A percentile compares a stretch with the other conserved stretches of the same genome.
These are phyloP conservation scores for Nakazawaea laoshanensis DNA, from an alignment of 805 yeast genomes.

Conservation along the genomic window DNA sequence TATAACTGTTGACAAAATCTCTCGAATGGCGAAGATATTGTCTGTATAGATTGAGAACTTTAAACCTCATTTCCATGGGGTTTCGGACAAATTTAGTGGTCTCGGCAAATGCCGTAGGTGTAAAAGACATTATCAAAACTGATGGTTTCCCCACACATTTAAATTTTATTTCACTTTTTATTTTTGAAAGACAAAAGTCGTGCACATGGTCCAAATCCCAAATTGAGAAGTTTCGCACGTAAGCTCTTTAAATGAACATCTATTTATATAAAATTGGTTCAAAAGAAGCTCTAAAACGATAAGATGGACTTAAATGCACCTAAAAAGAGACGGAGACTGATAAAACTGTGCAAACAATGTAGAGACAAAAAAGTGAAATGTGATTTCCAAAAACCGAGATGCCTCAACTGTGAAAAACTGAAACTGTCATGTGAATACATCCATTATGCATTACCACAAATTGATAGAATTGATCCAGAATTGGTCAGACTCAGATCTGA, in stretches of 20 bases:
- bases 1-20: slow-evolving; percentile 49
- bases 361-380: slow-evolving; percentile 9
- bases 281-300: slow-evolving; percentile 1
- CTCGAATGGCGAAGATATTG: slow-evolving; percentile 54
- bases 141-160: no score
- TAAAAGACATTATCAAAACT: slow-evolving; percentile 6
- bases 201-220: background rate
- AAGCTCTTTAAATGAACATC: background rate
- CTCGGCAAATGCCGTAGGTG: slow-evolving; percentile 77
- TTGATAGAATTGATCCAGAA: no score
- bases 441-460: no score
- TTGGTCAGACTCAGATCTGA: background rate
- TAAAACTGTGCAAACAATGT: slow-evolving; percentile 7
- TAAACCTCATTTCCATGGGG: slow-evolving; percentile 48
- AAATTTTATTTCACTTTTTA: no score
- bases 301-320: background rate
- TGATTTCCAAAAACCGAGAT: slow-evolving; percentile 5
- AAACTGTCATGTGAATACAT: background rate
- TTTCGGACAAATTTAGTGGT: slow-evolving; percentile 62
- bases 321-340: slow-evolving; percentile 5
- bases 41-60: slow-evolving; percentile 68
- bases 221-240: background rate
- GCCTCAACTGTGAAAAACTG: slow-evolving; percentile 2
- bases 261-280: background rate
- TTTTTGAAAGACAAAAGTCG: no score